phyloP scores from a whole-genome alignment of 495 filamentous ascomycete genomes.

The Hypoxylon crocopeplum region DNA sequence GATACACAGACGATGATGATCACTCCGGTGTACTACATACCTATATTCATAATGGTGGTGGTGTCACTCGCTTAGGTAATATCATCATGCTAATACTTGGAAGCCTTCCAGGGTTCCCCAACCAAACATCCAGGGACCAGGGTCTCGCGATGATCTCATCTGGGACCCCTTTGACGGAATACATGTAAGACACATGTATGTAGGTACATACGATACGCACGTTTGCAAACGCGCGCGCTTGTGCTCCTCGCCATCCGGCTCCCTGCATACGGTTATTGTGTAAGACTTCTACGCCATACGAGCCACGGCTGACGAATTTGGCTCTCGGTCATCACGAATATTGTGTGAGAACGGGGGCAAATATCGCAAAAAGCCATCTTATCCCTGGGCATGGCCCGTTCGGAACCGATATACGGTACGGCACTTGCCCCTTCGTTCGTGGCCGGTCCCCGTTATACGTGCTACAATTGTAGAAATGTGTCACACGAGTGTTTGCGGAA shows the following conservation, averaged over 20 bases:
- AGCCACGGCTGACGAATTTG: slow-evolving; percentile 22
- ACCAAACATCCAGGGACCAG: slow-evolving; percentile 13
- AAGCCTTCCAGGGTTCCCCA: slow-evolving; percentile 10
- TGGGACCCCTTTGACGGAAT: slow-evolving; percentile 17
- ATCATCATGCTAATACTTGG: slow-evolving; percentile 5
- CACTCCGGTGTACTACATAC: too few species aligned
- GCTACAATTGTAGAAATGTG: slow-evolving; percentile 15
- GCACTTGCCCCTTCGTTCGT: slow-evolving; percentile 7
- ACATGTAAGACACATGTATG: background rate
- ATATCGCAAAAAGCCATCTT: slow-evolving; percentile 3
- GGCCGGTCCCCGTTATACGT: background rate
- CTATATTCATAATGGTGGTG: too few species aligned
- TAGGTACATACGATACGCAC: background rate
- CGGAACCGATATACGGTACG: slow-evolving; percentile 2
- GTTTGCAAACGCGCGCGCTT: slow-evolving; percentile 21
- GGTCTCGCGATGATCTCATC: slow-evolving; percentile 30
- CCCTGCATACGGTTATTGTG: slow-evolving; percentile 3
- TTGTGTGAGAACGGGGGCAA: slow-evolving; percentile 25
- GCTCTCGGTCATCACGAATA: background rate
- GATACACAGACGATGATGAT: slow-evolving; percentile 3
- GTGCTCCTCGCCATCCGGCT: slow-evolving; percentile 1
- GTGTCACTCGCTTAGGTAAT: slow-evolving; percentile 29
- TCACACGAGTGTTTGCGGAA: slow-evolving; percentile 31
- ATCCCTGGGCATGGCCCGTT: background rate
- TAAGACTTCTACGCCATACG: slow-evolving; percentile 27